Evolutionary conservation across 2,329 filamentous ascomycete genomes (phyloP), one percentile per base, ranked within the genome.

Genomic region (Xylaria multiplex): DNA sequence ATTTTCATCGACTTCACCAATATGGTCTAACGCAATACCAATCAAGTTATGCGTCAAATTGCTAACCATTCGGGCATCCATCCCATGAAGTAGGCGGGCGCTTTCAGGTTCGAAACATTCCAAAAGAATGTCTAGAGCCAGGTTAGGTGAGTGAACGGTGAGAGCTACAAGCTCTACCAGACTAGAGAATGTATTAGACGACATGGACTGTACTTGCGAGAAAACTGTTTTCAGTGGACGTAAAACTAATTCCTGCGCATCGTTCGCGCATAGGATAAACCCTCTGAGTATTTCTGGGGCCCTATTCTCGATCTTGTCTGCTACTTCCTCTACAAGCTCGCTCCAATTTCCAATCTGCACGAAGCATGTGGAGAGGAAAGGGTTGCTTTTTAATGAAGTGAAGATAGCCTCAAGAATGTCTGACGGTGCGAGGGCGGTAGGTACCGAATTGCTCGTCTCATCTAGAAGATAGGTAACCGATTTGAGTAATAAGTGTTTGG

Each of bases 51-150:
- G 55, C 30, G 59, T 59, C 8, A 64, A 59, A 43, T 37, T 54
- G 24, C 22, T 35, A 24, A 54, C 7, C 11, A 59, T 49, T 14
- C 35, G 11, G 16, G 5, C 1, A 7, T 64, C 49, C n/a, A 55
- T n/a, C 9, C 62, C 62, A 13, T 40, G 19, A 3, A 64, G 32
- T 8, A 64, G 42, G 14, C 62, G 55, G 22, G 42, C 22, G 40
- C 61, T 48, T 46, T 59, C 61, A 6, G 54, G 61, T 22, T 64
- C 61, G 32, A 64, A 59, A 42, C 55, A 64, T 59, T 64, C 62
- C 22, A 64, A 9, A 11, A 59, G 43, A 42, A 64, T 64, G 22
- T 43, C 43, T 5, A 64, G 30, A 13, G 62, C 56, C 8, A 64
- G 30, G n/a, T 16, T 40, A n/a, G 55, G 55, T 2, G 27, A 64